Conservation (phyloP, 2,329 filamentous ascomycete genomes). For the Cercospora brassicicola region DNA sequence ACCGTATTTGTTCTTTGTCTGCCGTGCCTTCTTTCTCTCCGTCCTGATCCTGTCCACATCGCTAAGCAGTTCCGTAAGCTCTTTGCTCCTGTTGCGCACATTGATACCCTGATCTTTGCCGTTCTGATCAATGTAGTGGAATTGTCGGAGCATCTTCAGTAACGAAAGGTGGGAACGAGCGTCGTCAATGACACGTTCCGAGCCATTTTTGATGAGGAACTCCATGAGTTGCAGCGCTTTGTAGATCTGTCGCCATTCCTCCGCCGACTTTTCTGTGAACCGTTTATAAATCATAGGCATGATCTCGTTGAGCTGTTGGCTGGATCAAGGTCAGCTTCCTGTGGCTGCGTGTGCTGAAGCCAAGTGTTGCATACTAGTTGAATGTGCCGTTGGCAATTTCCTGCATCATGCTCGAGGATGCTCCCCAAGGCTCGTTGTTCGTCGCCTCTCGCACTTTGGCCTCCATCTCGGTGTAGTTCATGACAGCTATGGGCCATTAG, state of each 20-base stretch:
- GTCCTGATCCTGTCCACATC: slow-evolving; percentile 82
- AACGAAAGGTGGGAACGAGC: slow-evolving; percentile 91
- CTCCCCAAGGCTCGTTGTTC: slow-evolving; percentile 98
- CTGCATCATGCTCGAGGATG: slow-evolving; percentile 82
- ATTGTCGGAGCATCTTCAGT: slow-evolving; percentile 96
- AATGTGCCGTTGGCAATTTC: slow-evolving; percentile 98
- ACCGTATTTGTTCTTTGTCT: slow-evolving; percentile 90
- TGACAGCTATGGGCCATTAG: slow-evolving; percentile 65
- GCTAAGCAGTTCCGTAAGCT: slow-evolving; percentile 86
- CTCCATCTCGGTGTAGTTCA: slow-evolving; percentile 98
- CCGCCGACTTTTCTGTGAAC: slow-evolving; percentile 96
- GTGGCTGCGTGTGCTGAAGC: neutral
- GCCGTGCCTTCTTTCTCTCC: slow-evolving; percentile 81
- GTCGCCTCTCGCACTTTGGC: slow-evolving; percentile 87
- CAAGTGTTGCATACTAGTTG: slow-evolving; percentile 72
- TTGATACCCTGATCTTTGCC: slow-evolving; percentile 99
- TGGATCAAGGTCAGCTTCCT: slow-evolving; percentile 42
- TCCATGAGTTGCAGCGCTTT: slow-evolving; percentile 93
- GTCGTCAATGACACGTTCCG: slow-evolving; percentile 95
- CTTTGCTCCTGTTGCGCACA: slow-evolving; percentile 93
- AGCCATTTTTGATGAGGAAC: slow-evolving; percentile 96
- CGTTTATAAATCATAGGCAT: slow-evolving; percentile 99
- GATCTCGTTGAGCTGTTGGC: slow-evolving; percentile 95
- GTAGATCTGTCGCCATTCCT: slow-evolving; percentile 99
- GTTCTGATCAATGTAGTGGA: slow-evolving; percentile 93